Evolutionary conservation across 208 protist species (phyloP).

Genomic region (Leishmania lainsoni): DNA sequence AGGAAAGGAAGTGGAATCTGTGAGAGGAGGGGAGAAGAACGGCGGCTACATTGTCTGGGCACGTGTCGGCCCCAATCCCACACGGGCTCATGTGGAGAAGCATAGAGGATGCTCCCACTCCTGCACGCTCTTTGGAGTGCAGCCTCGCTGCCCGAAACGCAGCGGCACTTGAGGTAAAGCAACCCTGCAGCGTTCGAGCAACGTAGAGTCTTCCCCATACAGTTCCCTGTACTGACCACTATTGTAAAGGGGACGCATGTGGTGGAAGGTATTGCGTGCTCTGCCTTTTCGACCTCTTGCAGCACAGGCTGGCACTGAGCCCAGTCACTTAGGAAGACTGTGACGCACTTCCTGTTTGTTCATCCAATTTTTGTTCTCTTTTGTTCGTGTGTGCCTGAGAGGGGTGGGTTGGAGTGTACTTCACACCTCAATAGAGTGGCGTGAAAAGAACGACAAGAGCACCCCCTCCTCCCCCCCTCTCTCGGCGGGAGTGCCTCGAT

Average conservation of each 20-base stretch:
- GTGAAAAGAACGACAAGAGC: not conserved
- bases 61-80: not conserved
- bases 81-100: not conserved
- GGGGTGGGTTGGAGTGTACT: not conserved
- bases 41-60: not conserved
- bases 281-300: not conserved
- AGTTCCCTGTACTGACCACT: not conserved
- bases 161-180: not conserved
- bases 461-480: too few relatives aligned
- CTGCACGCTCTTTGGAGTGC: not conserved
- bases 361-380: not conserved
- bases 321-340: not conserved
- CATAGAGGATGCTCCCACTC: not conserved
- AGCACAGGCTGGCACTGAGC: not conserved
- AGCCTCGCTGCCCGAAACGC: not conserved
- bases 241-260: not conserved
- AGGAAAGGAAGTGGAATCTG: not conserved
- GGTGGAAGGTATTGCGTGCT: not conserved
- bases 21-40: not conserved
- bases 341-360: not conserved
- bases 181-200: not conserved
- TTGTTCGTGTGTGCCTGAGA: not conserved
- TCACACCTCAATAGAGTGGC: not conserved
- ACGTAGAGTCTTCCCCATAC: not conserved
- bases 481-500: not conserved